Percentiles rank a stretch among this genome's conserved stretches.
Conservation (phyloP, 1,284 basidiomycete genomes). For the Cryptococcus hybrid region DNA sequence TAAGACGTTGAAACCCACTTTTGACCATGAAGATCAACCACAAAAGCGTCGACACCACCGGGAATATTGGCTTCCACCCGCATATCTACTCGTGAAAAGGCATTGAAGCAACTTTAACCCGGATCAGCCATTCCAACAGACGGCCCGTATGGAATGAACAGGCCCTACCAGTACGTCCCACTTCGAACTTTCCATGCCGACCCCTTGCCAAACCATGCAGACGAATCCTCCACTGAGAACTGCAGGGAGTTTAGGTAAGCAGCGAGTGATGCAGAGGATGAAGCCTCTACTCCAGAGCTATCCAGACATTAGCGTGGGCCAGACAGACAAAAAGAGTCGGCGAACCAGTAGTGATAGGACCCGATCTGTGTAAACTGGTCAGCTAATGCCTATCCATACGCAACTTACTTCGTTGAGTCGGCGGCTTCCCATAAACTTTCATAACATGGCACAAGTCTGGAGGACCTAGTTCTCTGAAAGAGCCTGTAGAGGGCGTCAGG, state of each 20-base stretch:
- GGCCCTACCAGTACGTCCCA: conserved; percentile 85
- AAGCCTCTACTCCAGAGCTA: conserved; percentile 93
- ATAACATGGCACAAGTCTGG: conserved; percentile 96
- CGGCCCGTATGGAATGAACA: not conserved
- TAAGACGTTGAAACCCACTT: conserved; percentile 50
- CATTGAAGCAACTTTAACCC: conserved; percentile 82
- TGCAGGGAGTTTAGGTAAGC: conserved; percentile 98
- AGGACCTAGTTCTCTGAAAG: conserved; percentile 94
- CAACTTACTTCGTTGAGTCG: conserved; percentile 75
- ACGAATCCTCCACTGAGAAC: conserved; percentile 87
- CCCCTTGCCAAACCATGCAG: conserved; percentile 88
- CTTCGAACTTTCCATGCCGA: conserved; percentile 88
- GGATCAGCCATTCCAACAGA: not conserved
- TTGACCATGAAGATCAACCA: conserved; percentile 91
- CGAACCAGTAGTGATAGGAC: conserved; percentile 77
- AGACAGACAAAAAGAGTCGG: not conserved
- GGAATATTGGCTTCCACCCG: conserved; percentile 98
- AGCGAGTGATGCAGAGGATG: conserved; percentile 92
- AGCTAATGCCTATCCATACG: not conserved
- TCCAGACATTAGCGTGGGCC: conserved; percentile 1
- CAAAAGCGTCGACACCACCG: conserved; percentile 92
- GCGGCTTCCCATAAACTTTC: conserved; percentile 75
- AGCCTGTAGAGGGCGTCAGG: conserved; percentile 56
- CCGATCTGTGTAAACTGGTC: conserved; percentile 60
- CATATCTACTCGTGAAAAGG: conserved; percentile 94